Evolutionary conservation across 345 rosid species (phyloP), one percentile per base, ranked within the genome.

Genomic region (Ceriops decandra): DNA sequence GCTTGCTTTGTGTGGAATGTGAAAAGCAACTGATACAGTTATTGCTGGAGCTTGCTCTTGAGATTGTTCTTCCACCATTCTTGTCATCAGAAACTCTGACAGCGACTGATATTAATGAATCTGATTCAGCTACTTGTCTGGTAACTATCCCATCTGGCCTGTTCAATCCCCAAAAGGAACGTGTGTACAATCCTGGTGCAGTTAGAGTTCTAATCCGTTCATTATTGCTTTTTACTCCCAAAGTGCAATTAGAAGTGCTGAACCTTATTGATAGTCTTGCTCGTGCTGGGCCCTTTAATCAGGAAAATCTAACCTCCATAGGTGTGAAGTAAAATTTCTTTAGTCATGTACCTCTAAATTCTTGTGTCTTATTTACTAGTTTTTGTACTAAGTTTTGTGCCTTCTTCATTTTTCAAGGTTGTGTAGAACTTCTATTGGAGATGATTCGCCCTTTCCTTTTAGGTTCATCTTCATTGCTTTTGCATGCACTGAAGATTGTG

Each of bases 11-110:
- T 77, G 89, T 95, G 76, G 98, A 90, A 60, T 88, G 78, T 79
- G 99, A 95, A 85, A 95, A 87, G 85, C 93, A 87, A 88, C 96
- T 95, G 58, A 85, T 95, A 81, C 99, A 87, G 81, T 76, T 95
- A 67, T 77, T 95, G 75, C 72, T 88, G 72, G 99, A 92, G 84
- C 91, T 95, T 83, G 96, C 98, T 72, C 90, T 92, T 79, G 99
- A 95, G 81, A 84, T 92, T 72, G 89, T 92, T 67, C 78, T 90
- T 76, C 97, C 99, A 28, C 99, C 99, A 66, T 88, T 87, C 87
- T 79, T 83, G 71, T 70, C 90, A 64, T 75, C 87, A 60, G 97
- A 88, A 62, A 80, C 78, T 71, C 72, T 77, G 20, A 42, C 75
- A 76, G 71, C 86, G 52, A 62, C 84, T 60, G 77, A 85, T 69